phyloP scores from a whole-genome alignment of 306 rosid genomes.

The Corylus americana region DNA sequence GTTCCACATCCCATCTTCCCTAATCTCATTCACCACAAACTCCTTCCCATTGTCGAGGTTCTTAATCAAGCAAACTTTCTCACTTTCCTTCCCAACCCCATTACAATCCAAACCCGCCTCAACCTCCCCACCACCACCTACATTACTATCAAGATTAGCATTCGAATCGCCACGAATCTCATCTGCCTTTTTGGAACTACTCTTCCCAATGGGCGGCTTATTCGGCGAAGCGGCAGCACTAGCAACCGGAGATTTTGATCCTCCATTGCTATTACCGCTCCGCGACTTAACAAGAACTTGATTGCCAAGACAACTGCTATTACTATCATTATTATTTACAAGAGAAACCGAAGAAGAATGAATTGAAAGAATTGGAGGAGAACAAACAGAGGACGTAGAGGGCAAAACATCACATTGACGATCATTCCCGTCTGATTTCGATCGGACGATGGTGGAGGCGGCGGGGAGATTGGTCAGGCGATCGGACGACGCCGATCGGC shows the following conservation, averaged over 20 bases:
- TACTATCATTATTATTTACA: background rate
- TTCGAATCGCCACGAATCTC: constrained; percentile 50
- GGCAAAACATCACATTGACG: constrained; percentile 32
- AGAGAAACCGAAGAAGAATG: constrained; percentile 36
- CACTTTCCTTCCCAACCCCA: constrained; percentile 34
- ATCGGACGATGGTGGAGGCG: constrained; percentile 40
- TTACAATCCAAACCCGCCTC: constrained; percentile 29
- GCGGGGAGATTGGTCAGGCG: constrained; percentile 34
- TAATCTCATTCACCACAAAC: constrained; percentile 86
- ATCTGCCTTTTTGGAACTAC: constrained; percentile 32
- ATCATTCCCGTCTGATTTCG: constrained; percentile 59
- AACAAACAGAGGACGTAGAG: constrained; percentile 21
- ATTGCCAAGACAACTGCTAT: constrained; percentile 41
- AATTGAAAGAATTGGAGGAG: constrained; percentile 29
- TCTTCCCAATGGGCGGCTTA: constrained; percentile 70
- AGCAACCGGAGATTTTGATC: constrained; percentile 30
- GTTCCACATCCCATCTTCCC: constrained; percentile 77
- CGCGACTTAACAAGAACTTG: constrained; percentile 32
- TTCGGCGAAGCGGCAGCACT: constrained; percentile 28
- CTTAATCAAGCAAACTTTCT: constrained; percentile 64
- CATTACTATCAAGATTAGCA: constrained; percentile 27
- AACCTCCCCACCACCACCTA: constrained; percentile 18
- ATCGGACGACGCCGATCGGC: constrained; percentile 55
- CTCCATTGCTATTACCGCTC: constrained; percentile 43
- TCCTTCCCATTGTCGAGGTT: constrained; percentile 94